Base-by-base conservation (phyloP, 768 basidiomycete species). In the Rhodotorula babjevae region DNA sequence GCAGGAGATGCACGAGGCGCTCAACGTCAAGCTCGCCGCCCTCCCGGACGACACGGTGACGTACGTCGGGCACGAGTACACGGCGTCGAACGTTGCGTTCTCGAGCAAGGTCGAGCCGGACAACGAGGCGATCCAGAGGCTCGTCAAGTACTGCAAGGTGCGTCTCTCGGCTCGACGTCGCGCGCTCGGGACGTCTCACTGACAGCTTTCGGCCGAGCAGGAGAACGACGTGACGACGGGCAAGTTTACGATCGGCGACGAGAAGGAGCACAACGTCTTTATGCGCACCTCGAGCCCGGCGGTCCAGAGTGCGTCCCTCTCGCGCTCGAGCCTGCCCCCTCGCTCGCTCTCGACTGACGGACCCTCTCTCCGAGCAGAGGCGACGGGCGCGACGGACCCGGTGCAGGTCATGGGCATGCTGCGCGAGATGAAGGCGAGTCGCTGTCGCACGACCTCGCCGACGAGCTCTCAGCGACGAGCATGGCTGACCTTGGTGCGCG, bases 201-300 rank as follows among this genome's bases (percentile, higher is more conserved):
- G 25, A 9, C 44, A 36, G 21, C 40, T 8, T 42, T 27, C 29
- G 0, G 2, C 6, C 42, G 0, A 19, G 31, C 79, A 85, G 63
- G 82, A 84, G 59, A 88, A 92, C 77, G 78, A 84, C 67, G 81
- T 87, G 58, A 92, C 90, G 9, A 87, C 89, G 9, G 93, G 94
- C 53, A 82, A 89, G 79, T 89, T 90, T 21, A 96, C 93, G 0
- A 93, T 98, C 62, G 90, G 86, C 0, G 90, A 98, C 76, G 95
- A 98, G 83, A 93, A 93, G 59, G 84, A 87, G 74, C 94, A 91
- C 91, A 98, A 98, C 81, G 88, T 92, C 15, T 97, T 97, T 81
- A 93, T 96, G 92, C 86, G 93, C 27, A 82, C 93, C 19, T 82
- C 84, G 10, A 86, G 83, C 72, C 83, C 84, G 10, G 84, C 86